These are phyloP conservation scores for Penstemon barbatus DNA, from an alignment of 257 asterid species.

Conservation along the genomic window DNA sequence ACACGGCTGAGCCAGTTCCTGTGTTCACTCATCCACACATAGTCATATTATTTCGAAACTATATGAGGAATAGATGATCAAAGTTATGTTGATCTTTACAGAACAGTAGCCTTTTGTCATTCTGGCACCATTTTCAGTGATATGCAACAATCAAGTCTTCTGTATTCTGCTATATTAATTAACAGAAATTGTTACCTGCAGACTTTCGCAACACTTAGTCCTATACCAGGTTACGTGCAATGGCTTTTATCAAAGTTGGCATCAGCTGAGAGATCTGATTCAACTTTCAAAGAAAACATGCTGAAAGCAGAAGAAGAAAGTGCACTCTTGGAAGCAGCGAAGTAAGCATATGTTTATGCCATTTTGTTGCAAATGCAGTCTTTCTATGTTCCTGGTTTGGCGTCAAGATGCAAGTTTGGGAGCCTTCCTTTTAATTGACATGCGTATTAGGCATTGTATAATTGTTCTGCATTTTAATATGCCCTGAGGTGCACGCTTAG, in stretches of 20 bases:
- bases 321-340: constrained; percentile 59
- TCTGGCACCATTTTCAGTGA: constrained; percentile 15
- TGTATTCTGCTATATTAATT: constrained; percentile 24
- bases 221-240: constrained; percentile 88
- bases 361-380: constrained; percentile 22
- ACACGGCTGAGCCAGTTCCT: constrained; percentile 15
- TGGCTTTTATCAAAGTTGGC: constrained; percentile 87
- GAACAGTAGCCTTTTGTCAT: not conserved
- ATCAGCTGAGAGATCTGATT: constrained; percentile 60
- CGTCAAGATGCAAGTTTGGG: constrained; percentile 6
- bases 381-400: not conserved
- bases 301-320: constrained; percentile 78
- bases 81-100: not conserved
- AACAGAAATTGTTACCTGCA: constrained; percentile 41
- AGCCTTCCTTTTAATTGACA: constrained; percentile 10
- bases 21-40: not conserved
- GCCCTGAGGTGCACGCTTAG: constrained; percentile 3
- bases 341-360: constrained; percentile 45
- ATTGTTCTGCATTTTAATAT: constrained; percentile 11
- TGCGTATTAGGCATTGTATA: not conserved
- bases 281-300: constrained; percentile 75
- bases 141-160: not conserved
- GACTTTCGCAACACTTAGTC: constrained; percentile 98
- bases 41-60: constrained; percentile 13
- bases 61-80: constrained; percentile 15